Percentiles rank a stretch among this genome's conserved stretches.
These are phyloP conservation scores for Didymosphaeria variabile DNA, from an alignment of 2,329 filamentous ascomycete species.

Conservation along the genomic window DNA sequence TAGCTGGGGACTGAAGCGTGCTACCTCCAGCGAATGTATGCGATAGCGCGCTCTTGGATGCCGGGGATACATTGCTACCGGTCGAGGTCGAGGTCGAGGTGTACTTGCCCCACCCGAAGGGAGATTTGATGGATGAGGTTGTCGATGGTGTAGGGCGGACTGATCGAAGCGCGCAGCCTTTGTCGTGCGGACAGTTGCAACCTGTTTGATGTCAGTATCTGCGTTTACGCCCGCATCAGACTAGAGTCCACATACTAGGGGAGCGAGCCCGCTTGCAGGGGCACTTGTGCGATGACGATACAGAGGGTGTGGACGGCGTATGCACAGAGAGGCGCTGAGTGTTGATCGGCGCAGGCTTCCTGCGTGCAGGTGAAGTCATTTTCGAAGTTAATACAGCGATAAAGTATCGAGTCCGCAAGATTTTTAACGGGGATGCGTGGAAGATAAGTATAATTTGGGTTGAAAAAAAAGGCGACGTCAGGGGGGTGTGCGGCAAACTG, in stretches of 20 bases:
- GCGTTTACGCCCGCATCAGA: too few relatives aligned
- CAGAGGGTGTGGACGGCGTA: not conserved
- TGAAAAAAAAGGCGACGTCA: not conserved
- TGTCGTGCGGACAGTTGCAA: constrained; percentile 2
- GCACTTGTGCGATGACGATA: not conserved
- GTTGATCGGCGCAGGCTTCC: not conserved
- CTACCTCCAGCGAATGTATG: not conserved
- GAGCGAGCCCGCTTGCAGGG: not conserved
- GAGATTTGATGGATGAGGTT: not conserved
- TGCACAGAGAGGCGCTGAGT: not conserved
- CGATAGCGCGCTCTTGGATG: not conserved
- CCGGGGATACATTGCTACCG: not conserved
- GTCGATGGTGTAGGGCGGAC: constrained; percentile 2
- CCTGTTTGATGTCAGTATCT: not conserved
- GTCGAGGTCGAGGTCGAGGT: not conserved
- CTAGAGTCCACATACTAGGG: not conserved
- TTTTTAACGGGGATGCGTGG: not conserved
- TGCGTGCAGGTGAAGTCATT: not conserved
- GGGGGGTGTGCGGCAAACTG: too few relatives aligned
- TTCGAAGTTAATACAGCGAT: not conserved
- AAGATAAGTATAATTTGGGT: not conserved
- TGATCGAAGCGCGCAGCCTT: not conserved
- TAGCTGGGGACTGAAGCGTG: not conserved
- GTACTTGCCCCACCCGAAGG: not conserved
- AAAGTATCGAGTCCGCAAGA: not conserved